These are phyloP conservation scores for Trypanosoma avium DNA, from an alignment of 208 protist genomes.

Conservation along the genomic window DNA sequence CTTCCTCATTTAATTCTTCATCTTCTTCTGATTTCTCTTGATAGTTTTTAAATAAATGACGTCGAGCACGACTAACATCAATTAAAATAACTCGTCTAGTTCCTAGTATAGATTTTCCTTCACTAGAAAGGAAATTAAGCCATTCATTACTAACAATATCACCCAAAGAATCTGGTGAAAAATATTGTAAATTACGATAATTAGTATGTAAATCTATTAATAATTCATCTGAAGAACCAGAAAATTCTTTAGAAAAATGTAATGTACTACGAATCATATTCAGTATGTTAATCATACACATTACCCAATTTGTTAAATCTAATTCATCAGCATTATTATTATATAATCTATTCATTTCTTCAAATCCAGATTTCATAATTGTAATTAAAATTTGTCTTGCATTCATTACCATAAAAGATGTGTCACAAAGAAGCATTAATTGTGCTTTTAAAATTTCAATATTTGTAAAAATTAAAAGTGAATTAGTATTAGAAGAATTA, in stretches of 20 bases:
- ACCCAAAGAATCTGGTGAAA: conserved; percentile 6
- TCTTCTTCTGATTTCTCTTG: neutral
- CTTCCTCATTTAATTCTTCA: neutral
- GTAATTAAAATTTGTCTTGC: conserved; percentile 16
- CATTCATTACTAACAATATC: conserved; percentile 22
- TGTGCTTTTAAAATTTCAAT: conserved; percentile 14
- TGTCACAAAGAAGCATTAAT: conserved; percentile 18
- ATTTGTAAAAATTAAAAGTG: neutral
- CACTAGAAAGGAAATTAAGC: conserved; percentile 26
- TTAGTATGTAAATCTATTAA: conserved; percentile 6
- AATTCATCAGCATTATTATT: neutral
- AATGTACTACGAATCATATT: conserved; percentile 14
- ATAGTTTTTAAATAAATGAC: neutral
- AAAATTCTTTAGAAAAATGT: neutral
- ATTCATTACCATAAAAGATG: conserved; percentile 14
- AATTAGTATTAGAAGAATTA: neutral
- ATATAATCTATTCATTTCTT: conserved; percentile 6
- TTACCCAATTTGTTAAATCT: neutral
- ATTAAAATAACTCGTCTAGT: neutral
- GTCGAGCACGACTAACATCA: neutral
- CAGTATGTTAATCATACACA: conserved; percentile 17
- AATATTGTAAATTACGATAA: conserved; percentile 15
- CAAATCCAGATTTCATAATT: conserved; percentile 3
- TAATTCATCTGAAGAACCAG: neutral
- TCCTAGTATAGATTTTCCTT: conserved; percentile 4